Conservation (phyloP, 2,329 filamentous ascomycete genomes). For the Mariannaea sp. region DNA sequence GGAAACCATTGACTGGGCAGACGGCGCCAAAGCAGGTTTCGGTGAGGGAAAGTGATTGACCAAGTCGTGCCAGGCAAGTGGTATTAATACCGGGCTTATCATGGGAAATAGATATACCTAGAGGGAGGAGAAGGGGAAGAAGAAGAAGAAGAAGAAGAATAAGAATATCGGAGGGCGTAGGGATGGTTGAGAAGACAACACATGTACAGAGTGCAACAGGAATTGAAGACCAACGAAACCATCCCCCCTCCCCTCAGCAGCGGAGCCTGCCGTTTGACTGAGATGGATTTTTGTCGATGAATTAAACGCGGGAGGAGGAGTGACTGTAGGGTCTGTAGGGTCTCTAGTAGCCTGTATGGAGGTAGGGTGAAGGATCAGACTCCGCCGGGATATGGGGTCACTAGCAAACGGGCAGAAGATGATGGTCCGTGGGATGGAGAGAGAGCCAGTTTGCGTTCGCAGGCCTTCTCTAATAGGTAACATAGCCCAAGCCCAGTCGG, state of each 20-base stretch:
- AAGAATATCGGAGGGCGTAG: slow-evolving; percentile 20
- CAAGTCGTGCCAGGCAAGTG: background rate
- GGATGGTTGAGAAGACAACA: slow-evolving; percentile 12
- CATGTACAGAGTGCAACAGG: slow-evolving; percentile 27
- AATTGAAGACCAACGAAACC: background rate
- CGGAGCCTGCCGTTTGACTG: slow-evolving; percentile 32
- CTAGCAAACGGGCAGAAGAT: slow-evolving; percentile 29
- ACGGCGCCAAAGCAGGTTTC: slow-evolving; percentile 9
- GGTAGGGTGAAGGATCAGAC: slow-evolving; percentile 35
- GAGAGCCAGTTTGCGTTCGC: slow-evolving; percentile 32
- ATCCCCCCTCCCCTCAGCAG: slow-evolving; percentile 4
- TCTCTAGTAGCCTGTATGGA: no score
- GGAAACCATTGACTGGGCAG: slow-evolving; percentile 14
- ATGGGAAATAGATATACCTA: slow-evolving; percentile 9
- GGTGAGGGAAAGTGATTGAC: slow-evolving; percentile 6
- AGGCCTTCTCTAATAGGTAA: slow-evolving; percentile 14
- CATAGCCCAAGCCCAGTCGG: slow-evolving; percentile 28
- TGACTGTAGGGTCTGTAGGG: slow-evolving; percentile 20
- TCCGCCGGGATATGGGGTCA: slow-evolving; percentile 33
- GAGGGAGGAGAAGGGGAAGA: slow-evolving; percentile 6
- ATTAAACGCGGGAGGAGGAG: slow-evolving; percentile 35
- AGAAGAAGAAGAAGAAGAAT: slow-evolving; percentile 7
- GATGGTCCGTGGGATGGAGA: no score
- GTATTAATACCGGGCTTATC: slow-evolving; percentile 5
- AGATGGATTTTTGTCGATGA: slow-evolving; percentile 32